phyloP scores from a whole-genome alignment of 306 rosid genomes.

The Vicia villosa region DNA sequence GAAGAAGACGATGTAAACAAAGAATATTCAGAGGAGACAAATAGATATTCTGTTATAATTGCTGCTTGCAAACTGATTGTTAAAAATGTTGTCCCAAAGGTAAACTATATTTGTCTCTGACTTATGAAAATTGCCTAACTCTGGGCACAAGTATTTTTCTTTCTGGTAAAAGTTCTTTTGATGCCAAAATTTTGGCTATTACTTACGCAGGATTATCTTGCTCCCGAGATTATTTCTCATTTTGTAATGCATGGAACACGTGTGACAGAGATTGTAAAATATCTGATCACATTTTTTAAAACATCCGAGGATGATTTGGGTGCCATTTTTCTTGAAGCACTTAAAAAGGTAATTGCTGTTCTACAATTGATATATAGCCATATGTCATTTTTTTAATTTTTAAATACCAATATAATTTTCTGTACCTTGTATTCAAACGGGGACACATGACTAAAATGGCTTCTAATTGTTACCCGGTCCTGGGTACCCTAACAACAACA shows the following conservation, averaged over 20 bases:
- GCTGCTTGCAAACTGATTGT: constrained; percentile 75
- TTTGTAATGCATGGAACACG: constrained; percentile 78
- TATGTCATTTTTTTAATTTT: constrained; percentile 7
- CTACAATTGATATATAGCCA: constrained; percentile 7
- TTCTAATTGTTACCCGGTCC: constrained; percentile 1
- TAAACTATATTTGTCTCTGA: constrained; percentile 30
- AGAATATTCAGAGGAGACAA: constrained; percentile 80
- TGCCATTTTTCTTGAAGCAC: constrained; percentile 70
- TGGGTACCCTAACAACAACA: background rate
- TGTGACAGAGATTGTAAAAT: constrained; percentile 72
- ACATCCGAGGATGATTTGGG: constrained; percentile 65
- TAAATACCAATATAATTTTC: constrained; percentile 18
- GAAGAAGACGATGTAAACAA: constrained; percentile 80
- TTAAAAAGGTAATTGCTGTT: constrained; percentile 64
- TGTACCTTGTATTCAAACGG: background rate
- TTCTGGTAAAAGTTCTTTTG: constrained; percentile 12
- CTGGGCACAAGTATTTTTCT: constrained; percentile 17
- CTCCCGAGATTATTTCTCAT: constrained; percentile 82
- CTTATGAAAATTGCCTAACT: constrained; percentile 1
- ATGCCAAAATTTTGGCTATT: constrained; percentile 29
- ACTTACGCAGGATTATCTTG: constrained; percentile 78
- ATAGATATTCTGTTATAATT: constrained; percentile 74
- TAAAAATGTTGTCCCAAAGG: constrained; percentile 71
- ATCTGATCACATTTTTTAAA: constrained; percentile 69
- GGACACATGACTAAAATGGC: background rate